A percentile compares a stretch with the other conserved stretches of the same genome.
Conservation (phyloP, 768 basidiomycete genomes). For the Dentipellis fragilis region DNA sequence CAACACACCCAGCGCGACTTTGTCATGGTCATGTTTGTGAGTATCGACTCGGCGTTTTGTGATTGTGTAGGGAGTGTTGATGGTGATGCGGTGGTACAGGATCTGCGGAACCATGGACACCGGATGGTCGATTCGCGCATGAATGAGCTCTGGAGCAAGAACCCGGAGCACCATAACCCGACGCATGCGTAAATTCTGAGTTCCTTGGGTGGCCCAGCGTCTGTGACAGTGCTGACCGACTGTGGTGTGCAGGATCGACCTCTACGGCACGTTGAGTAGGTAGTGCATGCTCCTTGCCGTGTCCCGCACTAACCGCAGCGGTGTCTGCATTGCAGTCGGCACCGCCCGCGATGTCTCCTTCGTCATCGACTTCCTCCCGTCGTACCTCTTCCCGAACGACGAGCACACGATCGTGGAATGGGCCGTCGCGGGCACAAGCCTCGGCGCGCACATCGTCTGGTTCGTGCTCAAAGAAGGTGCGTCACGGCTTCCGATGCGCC, state of each 20-base stretch:
- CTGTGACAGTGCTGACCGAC: too few species aligned
- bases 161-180: slow-evolving; percentile 25
- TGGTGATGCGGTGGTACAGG: slow-evolving; percentile 20
- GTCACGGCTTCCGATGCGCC: slow-evolving; percentile 29
- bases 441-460: slow-evolving; percentile 85
- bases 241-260: slow-evolving; percentile 25
- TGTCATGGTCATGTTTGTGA: slow-evolving; percentile 37
- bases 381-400: slow-evolving; percentile 60
- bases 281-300: background rate
- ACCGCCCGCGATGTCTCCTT: slow-evolving; percentile 70
- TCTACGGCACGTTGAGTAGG: slow-evolving; percentile 38
- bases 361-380: slow-evolving; percentile 70
- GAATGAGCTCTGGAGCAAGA: slow-evolving; percentile 31
- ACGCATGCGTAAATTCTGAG: slow-evolving; percentile 28
- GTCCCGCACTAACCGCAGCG: background rate
- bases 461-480: slow-evolving; percentile 42
- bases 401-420: slow-evolving; percentile 56
- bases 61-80: background rate
- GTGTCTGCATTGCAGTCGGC: slow-evolving; percentile 31
- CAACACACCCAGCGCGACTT: slow-evolving; percentile 25
- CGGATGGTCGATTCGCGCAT: slow-evolving; percentile 25
- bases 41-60: slow-evolving; percentile 6
- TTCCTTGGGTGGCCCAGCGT: too few species aligned
- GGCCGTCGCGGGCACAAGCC: slow-evolving; percentile 65
- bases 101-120: slow-evolving; percentile 44